These are phyloP conservation scores for Rutstroemia sp. DNA, from an alignment of 2,329 filamentous ascomycete species.

Conservation along the genomic window DNA sequence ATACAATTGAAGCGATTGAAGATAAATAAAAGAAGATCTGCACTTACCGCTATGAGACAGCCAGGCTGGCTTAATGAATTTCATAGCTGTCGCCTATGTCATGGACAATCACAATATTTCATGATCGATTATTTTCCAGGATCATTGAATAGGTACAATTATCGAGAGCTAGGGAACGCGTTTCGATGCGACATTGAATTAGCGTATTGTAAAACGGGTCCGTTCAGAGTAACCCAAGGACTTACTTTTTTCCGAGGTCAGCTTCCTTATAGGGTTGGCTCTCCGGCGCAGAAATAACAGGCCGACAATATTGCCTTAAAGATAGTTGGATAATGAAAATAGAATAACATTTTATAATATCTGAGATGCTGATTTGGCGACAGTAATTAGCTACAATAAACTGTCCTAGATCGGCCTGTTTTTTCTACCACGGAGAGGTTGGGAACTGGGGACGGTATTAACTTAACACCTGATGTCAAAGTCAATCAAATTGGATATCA, in stretches of 20 bases:
- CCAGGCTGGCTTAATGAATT: constrained; percentile 92
- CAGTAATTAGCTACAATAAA: too few relatives aligned
- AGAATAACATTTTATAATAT: too few relatives aligned
- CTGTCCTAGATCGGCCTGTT: too few relatives aligned
- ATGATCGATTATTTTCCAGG: constrained; percentile 19
- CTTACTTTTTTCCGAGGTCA: neutral
- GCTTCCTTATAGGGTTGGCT: too few relatives aligned
- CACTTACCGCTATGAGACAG: constrained; percentile 78
- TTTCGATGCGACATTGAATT: neutral
- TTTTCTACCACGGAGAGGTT: too few relatives aligned
- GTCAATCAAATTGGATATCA: neutral
- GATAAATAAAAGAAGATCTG: neutral
- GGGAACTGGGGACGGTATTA: too few relatives aligned
- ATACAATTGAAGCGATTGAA: neutral
- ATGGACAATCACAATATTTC: constrained; percentile 17
- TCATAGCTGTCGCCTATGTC: constrained; percentile 45
- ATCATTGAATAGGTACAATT: constrained; percentile 4
- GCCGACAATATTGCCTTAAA: too few relatives aligned
- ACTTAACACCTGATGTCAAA: too few relatives aligned
- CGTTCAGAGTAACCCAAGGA: neutral
- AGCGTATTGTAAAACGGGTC: neutral
- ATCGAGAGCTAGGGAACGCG: constrained; percentile 10
- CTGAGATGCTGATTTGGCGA: too few relatives aligned
- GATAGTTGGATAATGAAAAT: too few relatives aligned
- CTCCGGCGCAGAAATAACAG: too few relatives aligned